These are phyloP conservation scores for Lomentospora prolificans DNA, from an alignment of 2,329 filamentous ascomycete species.

Conservation along the genomic window DNA sequence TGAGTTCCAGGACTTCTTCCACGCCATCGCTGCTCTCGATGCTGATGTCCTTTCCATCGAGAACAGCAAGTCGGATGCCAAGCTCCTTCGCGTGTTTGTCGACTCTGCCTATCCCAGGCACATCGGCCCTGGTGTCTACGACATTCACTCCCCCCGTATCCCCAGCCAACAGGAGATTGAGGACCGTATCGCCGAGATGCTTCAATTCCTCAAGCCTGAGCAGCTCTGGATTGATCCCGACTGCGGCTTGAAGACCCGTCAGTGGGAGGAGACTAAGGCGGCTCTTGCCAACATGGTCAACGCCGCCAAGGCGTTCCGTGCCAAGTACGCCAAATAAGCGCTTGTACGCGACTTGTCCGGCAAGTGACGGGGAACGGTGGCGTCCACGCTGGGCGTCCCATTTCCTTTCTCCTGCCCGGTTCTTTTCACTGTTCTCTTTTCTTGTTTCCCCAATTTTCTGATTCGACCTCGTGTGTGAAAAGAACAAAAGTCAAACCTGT, in stretches of 20 bases:
- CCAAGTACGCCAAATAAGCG: constrained; percentile 65
- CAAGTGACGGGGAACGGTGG: too few relatives aligned
- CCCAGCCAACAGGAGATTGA: constrained; percentile 97
- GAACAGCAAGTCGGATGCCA: constrained; percentile 99
- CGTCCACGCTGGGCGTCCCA: too few relatives aligned
- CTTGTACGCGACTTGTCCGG: too few relatives aligned
- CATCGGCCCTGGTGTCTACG: constrained; percentile 98
- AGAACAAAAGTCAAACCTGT: constrained; percentile 14
- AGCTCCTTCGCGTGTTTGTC: constrained; percentile 97
- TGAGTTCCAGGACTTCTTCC: constrained; percentile 99
- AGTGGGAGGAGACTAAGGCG: constrained; percentile 98
- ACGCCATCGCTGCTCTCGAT: constrained; percentile 95
- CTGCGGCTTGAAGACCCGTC: constrained; percentile 97
- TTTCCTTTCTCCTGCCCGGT: constrained; percentile 1
- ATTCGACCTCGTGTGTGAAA: constrained; percentile 12
- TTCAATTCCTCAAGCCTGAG: constrained; percentile 90
- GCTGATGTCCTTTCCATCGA: constrained; percentile 98
- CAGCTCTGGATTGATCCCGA: constrained; percentile 99
- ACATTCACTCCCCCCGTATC: constrained; percentile 98
- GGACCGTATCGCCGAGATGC: constrained; percentile 96
- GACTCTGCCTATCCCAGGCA: constrained; percentile 95
- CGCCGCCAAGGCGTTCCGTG: constrained; percentile 92
- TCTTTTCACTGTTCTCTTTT: constrained; percentile 5
- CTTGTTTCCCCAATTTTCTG: constrained; percentile 10
- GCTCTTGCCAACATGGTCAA: constrained; percentile 95